Evolutionary conservation across 2,329 filamentous ascomycete genomes (phyloP).

Genomic region (Diplocarpon rosae): DNA sequence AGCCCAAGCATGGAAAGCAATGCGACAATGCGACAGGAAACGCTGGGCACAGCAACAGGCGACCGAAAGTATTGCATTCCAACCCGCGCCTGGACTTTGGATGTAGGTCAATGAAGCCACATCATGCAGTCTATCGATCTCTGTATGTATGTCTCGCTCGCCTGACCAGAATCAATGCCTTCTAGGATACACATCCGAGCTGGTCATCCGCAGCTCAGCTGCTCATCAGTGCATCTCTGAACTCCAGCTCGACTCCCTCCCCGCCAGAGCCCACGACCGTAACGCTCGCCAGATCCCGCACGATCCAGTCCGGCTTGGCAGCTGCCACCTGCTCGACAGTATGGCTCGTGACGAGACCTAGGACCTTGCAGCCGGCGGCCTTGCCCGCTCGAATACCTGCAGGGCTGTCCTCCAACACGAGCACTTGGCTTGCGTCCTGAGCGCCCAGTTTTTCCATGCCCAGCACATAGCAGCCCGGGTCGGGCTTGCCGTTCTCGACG

Average conservation of each 20-base stretch:
- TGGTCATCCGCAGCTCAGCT: slow-evolving; percentile 6
- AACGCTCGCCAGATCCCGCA: slow-evolving; percentile 53
- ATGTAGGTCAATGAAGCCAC: too few relatives aligned
- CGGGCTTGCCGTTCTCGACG: slow-evolving; percentile 64
- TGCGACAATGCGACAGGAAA: too few relatives aligned
- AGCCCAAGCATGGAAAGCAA: too few relatives aligned
- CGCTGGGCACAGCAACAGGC: too few relatives aligned
- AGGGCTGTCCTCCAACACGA: slow-evolving; percentile 62
- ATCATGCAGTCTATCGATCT: too few relatives aligned
- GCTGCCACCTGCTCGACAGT: slow-evolving; percentile 44
- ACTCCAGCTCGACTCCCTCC: slow-evolving; percentile 29
- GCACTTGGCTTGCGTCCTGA: slow-evolving; percentile 27
- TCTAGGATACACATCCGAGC: too few relatives aligned
- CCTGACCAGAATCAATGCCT: too few relatives aligned
- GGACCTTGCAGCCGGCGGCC: slow-evolving; percentile 57
- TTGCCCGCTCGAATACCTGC: slow-evolving; percentile 56
- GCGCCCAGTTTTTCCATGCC: slow-evolving; percentile 52
- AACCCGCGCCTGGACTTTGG: too few relatives aligned
- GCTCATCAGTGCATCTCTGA: slow-evolving; percentile 18
- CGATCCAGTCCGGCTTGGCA: slow-evolving; percentile 59
- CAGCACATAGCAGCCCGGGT: slow-evolving; percentile 62
- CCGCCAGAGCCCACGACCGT: slow-evolving; percentile 35
- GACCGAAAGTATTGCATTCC: too few relatives aligned
- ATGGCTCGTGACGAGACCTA: slow-evolving; percentile 57
- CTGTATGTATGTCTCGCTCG: too few relatives aligned